These are phyloP conservation scores for Linum trigynum DNA, from an alignment of 345 rosid species.

Conservation along the genomic window DNA sequence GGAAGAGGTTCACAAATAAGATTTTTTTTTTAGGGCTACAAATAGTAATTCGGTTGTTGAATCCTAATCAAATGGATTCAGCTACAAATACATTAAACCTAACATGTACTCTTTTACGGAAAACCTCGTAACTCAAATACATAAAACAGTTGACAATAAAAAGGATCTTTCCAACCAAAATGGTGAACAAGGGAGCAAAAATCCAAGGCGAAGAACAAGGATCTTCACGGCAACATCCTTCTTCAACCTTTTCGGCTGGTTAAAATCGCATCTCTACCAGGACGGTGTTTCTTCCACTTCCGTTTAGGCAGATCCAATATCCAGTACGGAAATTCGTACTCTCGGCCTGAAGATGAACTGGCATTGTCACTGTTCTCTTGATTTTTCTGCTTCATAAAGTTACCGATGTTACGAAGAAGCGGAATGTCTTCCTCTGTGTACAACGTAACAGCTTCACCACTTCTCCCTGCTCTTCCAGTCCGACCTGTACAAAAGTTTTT, in stretches of 20 bases:
- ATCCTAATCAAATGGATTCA: no score
- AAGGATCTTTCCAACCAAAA: no score
- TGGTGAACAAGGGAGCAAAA: no score
- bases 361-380: background rate
- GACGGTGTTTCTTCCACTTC: slow-evolving; percentile 83
- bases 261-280: slow-evolving; percentile 59
- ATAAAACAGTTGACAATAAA: no score
- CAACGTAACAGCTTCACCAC: slow-evolving; percentile 77
- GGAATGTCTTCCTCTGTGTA: slow-evolving; percentile 79
- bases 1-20: no score
- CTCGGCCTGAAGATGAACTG: slow-evolving; percentile 61
- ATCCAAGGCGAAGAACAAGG: no score
- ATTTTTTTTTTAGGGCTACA: no score
- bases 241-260: slow-evolving; percentile 41
- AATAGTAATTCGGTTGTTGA: no score
- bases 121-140: no score
- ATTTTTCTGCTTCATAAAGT: slow-evolving; percentile 35
- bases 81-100: no score
- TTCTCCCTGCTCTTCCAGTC: slow-evolving; percentile 87
- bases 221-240: no score
- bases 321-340: slow-evolving; percentile 93
- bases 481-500: slow-evolving; percentile 47
- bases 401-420: slow-evolving; percentile 70
- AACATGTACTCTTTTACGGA: no score
- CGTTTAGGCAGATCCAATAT: slow-evolving; percentile 50